Conservation (phyloP, 768 basidiomycete species). For the Rubroboletus satanas region DNA sequence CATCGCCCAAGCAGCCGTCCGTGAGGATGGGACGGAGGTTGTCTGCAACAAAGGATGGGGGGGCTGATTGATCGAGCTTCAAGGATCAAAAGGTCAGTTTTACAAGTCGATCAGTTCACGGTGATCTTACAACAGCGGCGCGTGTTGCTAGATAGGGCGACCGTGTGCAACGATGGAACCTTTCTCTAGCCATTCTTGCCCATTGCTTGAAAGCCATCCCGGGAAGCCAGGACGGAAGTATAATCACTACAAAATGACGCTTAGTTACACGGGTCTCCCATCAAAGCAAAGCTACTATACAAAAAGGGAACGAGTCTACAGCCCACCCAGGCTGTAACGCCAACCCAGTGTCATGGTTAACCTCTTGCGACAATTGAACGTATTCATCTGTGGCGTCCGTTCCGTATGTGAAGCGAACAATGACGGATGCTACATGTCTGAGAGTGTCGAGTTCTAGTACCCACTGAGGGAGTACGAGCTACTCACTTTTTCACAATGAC, state of each 20-base stretch:
- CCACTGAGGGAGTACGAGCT: background rate
- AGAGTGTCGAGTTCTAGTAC: background rate
- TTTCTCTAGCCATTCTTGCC: slow-evolving; percentile 9
- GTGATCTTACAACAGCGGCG: slow-evolving; percentile 2
- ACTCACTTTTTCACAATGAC: background rate
- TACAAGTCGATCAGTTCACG: too few relatives aligned
- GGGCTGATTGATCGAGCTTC: slow-evolving; percentile 3
- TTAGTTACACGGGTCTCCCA: background rate
- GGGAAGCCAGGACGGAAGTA: slow-evolving; percentile 41
- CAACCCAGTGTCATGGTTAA: slow-evolving; percentile 22
- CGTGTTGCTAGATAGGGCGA: slow-evolving; percentile 6
- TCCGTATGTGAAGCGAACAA: slow-evolving; percentile 40
- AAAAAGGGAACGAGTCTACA: slow-evolving; percentile 39
- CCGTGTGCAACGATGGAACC: slow-evolving; percentile 8
- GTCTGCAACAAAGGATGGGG: slow-evolving; percentile 5
- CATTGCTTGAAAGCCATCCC: slow-evolving; percentile 38
- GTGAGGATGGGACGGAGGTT: background rate
- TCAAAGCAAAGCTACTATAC: slow-evolving; percentile 23
- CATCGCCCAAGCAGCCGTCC: background rate
- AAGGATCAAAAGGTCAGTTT: background rate
- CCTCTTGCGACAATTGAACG: slow-evolving; percentile 32
- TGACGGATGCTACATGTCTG: slow-evolving; percentile 35
- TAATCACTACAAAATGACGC: background rate
- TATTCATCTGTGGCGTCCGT: slow-evolving; percentile 32
- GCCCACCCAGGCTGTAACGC: slow-evolving; percentile 34